Percentiles rank a stretch among this genome's conserved stretches.
Conservation (phyloP, 345 rosid species). For the Murraya koenigii region DNA sequence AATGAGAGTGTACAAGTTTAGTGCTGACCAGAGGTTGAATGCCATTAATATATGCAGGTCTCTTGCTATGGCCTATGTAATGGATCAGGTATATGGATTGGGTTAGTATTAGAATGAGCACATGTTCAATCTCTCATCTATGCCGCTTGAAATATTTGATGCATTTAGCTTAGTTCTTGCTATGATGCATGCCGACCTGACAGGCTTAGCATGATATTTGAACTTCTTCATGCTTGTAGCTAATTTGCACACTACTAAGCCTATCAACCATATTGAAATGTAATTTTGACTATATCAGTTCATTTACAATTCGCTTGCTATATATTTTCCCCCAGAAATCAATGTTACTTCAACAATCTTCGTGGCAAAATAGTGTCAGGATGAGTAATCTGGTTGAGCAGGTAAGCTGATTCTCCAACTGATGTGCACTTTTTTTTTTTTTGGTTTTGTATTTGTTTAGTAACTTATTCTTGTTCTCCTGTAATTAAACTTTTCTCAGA, state of each 20-base stretch:
- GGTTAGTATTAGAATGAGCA: not conserved
- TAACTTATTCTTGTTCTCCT: constrained; percentile 12
- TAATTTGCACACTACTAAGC: not conserved
- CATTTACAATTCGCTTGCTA: not conserved
- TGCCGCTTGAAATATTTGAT: not conserved
- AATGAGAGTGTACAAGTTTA: constrained; percentile 34
- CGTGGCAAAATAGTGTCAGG: constrained; percentile 87
- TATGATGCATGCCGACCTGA: not conserved
- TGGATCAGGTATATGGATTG: constrained; percentile 73
- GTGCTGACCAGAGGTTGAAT: constrained; percentile 63
- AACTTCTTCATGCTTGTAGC: not conserved
- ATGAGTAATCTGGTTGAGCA: constrained; percentile 90
- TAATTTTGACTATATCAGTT: not conserved
- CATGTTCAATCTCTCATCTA: not conserved
- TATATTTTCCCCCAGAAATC: constrained; percentile 56
- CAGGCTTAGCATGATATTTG: not conserved
- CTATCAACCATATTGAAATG: not conserved
- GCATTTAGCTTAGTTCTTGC: not conserved
- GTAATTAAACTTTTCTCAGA: constrained; percentile 35
- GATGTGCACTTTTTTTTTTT: not conserved
- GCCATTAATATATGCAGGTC: constrained; percentile 69
- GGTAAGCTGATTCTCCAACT: constrained; percentile 34
- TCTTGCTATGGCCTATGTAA: constrained; percentile 87
- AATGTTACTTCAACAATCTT: constrained; percentile 76
- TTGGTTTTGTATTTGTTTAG: constrained; percentile 5